Conservation (phyloP, 306 rosid genomes). For the Ochetophila trinervis region DNA sequence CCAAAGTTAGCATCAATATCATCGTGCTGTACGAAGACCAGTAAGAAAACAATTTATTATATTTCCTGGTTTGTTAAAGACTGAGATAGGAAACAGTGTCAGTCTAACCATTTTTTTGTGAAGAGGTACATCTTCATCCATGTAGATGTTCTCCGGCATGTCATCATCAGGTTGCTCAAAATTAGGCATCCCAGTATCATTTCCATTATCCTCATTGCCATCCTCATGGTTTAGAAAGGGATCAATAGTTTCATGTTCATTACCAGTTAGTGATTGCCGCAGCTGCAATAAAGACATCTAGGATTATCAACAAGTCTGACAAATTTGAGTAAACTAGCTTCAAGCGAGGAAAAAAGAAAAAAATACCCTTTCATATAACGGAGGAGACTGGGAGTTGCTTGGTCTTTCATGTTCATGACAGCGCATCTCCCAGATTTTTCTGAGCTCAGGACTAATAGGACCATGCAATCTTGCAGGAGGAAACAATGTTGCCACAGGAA, state of each 20-base stretch:
- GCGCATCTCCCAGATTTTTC: constrained; percentile 54
- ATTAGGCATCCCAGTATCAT: constrained; percentile 39
- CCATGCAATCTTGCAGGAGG: constrained; percentile 81
- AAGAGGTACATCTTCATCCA: constrained; percentile 57
- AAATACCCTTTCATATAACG: constrained; percentile 66
- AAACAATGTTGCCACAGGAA: constrained; percentile 49
- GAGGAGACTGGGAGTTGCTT: constrained; percentile 43
- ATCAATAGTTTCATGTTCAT: constrained; percentile 42
- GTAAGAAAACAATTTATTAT: constrained; percentile 25
- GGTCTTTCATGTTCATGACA: constrained; percentile 36
- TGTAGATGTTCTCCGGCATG: constrained; percentile 34
- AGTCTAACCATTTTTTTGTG: constrained; percentile 51
- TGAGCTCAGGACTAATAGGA: constrained; percentile 73
- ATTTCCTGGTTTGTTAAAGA: constrained; percentile 10
- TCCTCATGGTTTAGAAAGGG: constrained; percentile 37
- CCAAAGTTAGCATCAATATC: constrained; percentile 36
- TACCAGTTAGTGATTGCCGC: constrained; percentile 61
- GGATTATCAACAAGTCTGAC: constrained; percentile 9
- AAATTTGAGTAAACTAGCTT: constrained; percentile 1
- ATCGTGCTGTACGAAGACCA: constrained; percentile 45
- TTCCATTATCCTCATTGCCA: constrained; percentile 48
- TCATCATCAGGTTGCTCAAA: constrained; percentile 42
- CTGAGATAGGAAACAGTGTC: constrained; percentile 18
- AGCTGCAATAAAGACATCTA: constrained; percentile 49
- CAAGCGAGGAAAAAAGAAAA: not conserved